These are phyloP conservation scores for Stephanodiscus minutulus DNA, from an alignment of 108 stramenopile species.

Conservation along the genomic window DNA sequence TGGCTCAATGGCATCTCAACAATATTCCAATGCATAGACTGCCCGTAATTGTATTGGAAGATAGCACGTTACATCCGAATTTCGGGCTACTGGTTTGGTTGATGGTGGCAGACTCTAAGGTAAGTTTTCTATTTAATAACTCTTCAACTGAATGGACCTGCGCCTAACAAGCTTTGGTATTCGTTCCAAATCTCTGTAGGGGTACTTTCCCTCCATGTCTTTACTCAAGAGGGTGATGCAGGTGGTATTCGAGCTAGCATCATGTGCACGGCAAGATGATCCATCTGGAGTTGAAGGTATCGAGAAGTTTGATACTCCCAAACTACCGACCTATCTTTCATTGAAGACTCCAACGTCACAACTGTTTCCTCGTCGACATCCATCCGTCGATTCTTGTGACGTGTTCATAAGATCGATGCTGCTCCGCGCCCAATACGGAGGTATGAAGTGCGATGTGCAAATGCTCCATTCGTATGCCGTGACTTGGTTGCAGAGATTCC, in stretches of 20 bases:
- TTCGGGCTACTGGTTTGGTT: conserved; percentile 86
- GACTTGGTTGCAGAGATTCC: conserved; percentile 65
- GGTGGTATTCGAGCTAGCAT: conserved; percentile 81
- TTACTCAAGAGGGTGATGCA: conserved; percentile 51
- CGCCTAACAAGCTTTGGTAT: neutral
- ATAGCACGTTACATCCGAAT: conserved; percentile 86
- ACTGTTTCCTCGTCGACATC: conserved; percentile 13
- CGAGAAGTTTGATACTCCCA: neutral
- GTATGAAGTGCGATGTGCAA: conserved; percentile 75
- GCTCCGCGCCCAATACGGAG: conserved; percentile 75
- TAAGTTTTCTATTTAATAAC: conserved; percentile 2
- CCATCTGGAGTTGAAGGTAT: conserved; percentile 4
- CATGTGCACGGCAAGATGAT: conserved; percentile 71
- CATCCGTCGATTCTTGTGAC: conserved; percentile 16
- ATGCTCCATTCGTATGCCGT: conserved; percentile 67
- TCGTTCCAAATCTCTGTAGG: conserved; percentile 11
- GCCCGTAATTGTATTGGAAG: conserved; percentile 89
- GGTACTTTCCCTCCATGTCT: conserved; percentile 33
- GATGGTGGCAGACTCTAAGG: conserved; percentile 90
- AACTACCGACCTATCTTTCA: conserved; percentile 22
- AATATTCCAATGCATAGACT: conserved; percentile 42
- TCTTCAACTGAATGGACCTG: neutral
- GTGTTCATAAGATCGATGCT: conserved; percentile 66
- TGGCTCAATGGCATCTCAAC: neutral
- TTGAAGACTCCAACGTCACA: conserved; percentile 23